Conservation (phyloP, 1,284 basidiomycete species). For the Fomitopsis palustris region DNA sequence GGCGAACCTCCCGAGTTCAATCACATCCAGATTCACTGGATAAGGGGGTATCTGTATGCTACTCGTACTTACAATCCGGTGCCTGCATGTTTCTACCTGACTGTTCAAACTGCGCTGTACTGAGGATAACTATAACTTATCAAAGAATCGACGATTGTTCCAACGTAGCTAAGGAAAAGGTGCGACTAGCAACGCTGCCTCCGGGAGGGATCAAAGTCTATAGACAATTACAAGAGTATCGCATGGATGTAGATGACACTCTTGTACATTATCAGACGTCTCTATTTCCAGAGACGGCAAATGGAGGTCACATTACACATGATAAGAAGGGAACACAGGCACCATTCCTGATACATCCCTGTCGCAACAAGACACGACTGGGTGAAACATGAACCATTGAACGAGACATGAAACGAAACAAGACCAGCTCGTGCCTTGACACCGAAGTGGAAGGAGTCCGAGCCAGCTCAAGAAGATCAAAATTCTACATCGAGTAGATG, state of each 20-base stretch:
- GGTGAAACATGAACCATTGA: neutral
- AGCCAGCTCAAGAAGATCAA: neutral
- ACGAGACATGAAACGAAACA: neutral
- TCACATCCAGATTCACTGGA: constrained; percentile 3
- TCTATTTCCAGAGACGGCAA: neutral
- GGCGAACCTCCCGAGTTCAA: neutral
- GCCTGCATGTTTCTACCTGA: neutral
- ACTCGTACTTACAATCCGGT: neutral
- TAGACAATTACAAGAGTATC: neutral
- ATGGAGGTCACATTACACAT: neutral
- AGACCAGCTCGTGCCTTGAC: constrained; percentile 1
- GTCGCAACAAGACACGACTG: neutral
- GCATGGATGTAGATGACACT: neutral
- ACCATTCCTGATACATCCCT: neutral
- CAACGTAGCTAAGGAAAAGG: neutral
- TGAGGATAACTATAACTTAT: constrained; percentile 1
- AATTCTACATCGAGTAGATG: neutral
- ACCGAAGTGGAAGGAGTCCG: neutral
- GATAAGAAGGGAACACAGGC: neutral
- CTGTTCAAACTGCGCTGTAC: neutral
- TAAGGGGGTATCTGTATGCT: neutral
- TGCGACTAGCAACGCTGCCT: neutral
- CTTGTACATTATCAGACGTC: constrained; percentile 1
- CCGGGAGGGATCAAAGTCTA: neutral
- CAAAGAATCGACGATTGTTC: neutral